A percentile compares a stretch with the other conserved stretches of the same genome.
These are phyloP conservation scores for Monosporascus sp. DNA, from an alignment of 2,329 filamentous ascomycete species.

Conservation along the genomic window DNA sequence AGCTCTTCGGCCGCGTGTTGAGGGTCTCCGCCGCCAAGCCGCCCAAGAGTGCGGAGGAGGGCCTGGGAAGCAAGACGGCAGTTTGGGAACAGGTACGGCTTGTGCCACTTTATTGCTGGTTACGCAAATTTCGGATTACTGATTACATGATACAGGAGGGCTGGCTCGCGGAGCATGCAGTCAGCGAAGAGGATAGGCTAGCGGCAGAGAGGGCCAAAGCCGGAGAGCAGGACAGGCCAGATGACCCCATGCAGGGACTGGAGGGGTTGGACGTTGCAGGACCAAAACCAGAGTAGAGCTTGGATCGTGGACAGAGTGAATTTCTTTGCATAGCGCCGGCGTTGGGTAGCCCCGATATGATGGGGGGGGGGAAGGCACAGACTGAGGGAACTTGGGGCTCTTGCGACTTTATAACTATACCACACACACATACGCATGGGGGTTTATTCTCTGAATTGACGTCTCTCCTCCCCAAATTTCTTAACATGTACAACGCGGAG, in stretches of 20 bases:
- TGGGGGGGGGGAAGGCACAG: slow-evolving; percentile 4
- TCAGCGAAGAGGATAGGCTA: slow-evolving; percentile 70
- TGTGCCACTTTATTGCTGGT: slow-evolving; percentile 1
- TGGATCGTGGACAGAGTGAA: slow-evolving; percentile 15
- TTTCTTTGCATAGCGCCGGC: slow-evolving; percentile 27
- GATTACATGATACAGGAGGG: slow-evolving; percentile 60
- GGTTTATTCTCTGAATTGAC: slow-evolving; percentile 4
- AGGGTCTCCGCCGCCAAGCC: slow-evolving; percentile 90
- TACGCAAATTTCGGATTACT: slow-evolving; percentile 9
- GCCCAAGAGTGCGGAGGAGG: slow-evolving; percentile 82
- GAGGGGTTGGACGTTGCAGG: slow-evolving; percentile 93
- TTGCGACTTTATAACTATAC: slow-evolving; percentile 19
- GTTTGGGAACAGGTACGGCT: slow-evolving; percentile 88
- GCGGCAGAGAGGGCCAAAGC: slow-evolving; percentile 49
- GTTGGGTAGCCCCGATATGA: slow-evolving; percentile 12
- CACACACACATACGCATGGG: slow-evolving; percentile 4
- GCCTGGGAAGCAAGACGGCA: slow-evolving; percentile 86
- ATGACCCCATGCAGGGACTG: slow-evolving; percentile 93
- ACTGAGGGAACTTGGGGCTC: slow-evolving; percentile 5
- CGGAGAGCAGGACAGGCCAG: slow-evolving; percentile 47
- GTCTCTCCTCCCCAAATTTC: slow-evolving; percentile 14
- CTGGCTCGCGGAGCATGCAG: slow-evolving; percentile 84
- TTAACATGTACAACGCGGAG: slow-evolving; percentile 24
- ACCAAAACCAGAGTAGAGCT: slow-evolving; percentile 65
- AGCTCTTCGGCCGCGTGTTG: slow-evolving; percentile 86